Evolutionary conservation across 441 rosid genomes (phyloP).

Genomic region (Bruguiera hainesii): DNA sequence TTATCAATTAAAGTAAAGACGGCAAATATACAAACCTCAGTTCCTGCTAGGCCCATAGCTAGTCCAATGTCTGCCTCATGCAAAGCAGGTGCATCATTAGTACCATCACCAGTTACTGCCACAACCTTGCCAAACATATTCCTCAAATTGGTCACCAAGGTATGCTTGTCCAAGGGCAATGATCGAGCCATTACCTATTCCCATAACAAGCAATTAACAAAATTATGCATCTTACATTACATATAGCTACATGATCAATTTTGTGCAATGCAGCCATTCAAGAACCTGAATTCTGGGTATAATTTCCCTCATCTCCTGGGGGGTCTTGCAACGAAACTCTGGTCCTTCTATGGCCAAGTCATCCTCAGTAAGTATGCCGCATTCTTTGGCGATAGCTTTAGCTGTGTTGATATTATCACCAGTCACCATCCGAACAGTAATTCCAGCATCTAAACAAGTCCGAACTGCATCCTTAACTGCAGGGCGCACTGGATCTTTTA

Average conservation of each 20-base stretch:
- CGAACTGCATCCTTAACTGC: conserved; percentile 25
- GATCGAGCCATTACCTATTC: conserved; percentile 47
- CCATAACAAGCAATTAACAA: conserved; percentile 23
- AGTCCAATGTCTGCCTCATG: conserved; percentile 44
- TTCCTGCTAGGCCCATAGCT: conserved; percentile 46
- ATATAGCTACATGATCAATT: neutral
- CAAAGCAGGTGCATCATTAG: conserved; percentile 45
- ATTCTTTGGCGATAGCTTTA: conserved; percentile 34
- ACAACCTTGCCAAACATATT: conserved; percentile 38
- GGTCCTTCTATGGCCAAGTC: conserved; percentile 22
- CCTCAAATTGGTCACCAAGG: conserved; percentile 39
- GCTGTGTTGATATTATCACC: conserved; percentile 39
- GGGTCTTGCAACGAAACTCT: conserved; percentile 22
- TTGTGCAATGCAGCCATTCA: neutral
- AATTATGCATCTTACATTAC: conserved; percentile 25
- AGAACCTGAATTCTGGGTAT: conserved; percentile 55
- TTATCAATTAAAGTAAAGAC: conserved; percentile 3
- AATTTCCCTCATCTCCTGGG: conserved; percentile 29
- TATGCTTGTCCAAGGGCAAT: conserved; percentile 40
- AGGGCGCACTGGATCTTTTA: conserved; percentile 36
- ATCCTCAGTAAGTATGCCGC: conserved; percentile 25
- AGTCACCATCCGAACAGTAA: conserved; percentile 35
- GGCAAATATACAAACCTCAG: conserved; percentile 35
- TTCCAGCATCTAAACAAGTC: conserved; percentile 29
- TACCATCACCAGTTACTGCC: conserved; percentile 48